Percentiles rank a stretch among this genome's conserved stretches.
These are phyloP conservation scores for Trapa incisa DNA, from an alignment of 345 rosid species.

Conservation along the genomic window DNA sequence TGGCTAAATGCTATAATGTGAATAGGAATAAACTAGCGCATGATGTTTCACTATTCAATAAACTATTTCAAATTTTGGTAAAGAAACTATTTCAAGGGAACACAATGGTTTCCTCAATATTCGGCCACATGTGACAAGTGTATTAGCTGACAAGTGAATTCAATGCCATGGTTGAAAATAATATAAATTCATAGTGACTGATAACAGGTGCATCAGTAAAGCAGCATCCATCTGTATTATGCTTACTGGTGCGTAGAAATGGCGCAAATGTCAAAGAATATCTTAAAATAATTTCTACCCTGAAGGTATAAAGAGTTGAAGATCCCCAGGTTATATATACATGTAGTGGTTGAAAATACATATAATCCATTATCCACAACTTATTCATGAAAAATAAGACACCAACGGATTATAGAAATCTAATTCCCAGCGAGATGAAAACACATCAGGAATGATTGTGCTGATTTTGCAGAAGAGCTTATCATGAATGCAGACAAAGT, in stretches of 20 bases:
- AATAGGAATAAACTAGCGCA: neutral
- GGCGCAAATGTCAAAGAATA: neutral
- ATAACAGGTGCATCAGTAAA: no score
- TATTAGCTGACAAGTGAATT: no score
- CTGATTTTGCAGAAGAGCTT: neutral
- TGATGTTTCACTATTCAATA: neutral
- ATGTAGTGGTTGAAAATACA: neutral
- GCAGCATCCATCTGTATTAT: no score
- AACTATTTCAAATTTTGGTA: neutral
- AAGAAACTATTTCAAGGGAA: no score
- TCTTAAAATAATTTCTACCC: neutral
- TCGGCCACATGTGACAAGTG: no score
- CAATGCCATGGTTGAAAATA: no score
- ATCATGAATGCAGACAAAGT: neutral
- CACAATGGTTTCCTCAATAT: no score
- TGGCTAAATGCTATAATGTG: neutral
- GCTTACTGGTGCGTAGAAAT: neutral
- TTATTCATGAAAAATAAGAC: neutral
- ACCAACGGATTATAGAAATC: neutral
- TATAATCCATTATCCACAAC: neutral
- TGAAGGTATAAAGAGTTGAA: neutral
- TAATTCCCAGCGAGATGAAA: neutral
- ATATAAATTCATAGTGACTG: no score
- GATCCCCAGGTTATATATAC: neutral
- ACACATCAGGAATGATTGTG: neutral